Evolutionary conservation across 1,284 basidiomycete species (phyloP).

Genomic region (Fomitopsis schrenkii): DNA sequence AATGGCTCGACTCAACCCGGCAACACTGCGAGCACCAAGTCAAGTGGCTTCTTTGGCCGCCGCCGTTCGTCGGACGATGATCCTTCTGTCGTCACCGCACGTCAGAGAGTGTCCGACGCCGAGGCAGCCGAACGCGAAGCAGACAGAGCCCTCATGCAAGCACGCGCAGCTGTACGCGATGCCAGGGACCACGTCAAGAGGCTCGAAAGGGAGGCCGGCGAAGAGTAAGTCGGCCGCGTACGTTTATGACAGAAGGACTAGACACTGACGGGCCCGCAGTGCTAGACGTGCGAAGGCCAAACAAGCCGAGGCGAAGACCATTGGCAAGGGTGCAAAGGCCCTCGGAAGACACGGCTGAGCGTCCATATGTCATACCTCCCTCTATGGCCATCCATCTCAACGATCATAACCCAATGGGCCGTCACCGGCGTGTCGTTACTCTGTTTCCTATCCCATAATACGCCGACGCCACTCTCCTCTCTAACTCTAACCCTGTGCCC

Average conservation of each 20-base stretch:
- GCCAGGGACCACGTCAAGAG: constrained; percentile 49
- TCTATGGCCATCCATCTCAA: background rate
- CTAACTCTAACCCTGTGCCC: background rate
- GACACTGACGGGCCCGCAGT: constrained; percentile 25
- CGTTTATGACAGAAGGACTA: background rate
- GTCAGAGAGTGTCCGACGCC: constrained; percentile 49
- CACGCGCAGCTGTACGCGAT: constrained; percentile 42
- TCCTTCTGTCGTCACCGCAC: constrained; percentile 46
- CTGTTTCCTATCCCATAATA: background rate
- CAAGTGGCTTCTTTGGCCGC: constrained; percentile 23
- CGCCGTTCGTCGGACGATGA: constrained; percentile 24
- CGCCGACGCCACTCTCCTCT: background rate
- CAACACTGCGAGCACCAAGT: constrained; percentile 8
- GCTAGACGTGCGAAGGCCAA: constrained; percentile 53
- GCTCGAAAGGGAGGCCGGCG: constrained; percentile 49
- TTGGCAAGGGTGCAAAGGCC: constrained; percentile 48
- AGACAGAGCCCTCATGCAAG: constrained; percentile 45
- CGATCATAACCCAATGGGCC: background rate
- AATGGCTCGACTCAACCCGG: constrained; percentile 9
- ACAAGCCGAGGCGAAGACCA: constrained; percentile 51
- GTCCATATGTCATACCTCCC: background rate
- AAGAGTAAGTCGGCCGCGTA: constrained; percentile 42
- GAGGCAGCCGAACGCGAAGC: constrained; percentile 52
- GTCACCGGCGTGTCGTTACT: background rate
- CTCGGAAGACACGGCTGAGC: constrained; percentile 54